These are phyloP conservation scores for Umbelopsis vinacea DNA, from an alignment of 192 early-diverging fungal genomes.

Conservation along the genomic window DNA sequence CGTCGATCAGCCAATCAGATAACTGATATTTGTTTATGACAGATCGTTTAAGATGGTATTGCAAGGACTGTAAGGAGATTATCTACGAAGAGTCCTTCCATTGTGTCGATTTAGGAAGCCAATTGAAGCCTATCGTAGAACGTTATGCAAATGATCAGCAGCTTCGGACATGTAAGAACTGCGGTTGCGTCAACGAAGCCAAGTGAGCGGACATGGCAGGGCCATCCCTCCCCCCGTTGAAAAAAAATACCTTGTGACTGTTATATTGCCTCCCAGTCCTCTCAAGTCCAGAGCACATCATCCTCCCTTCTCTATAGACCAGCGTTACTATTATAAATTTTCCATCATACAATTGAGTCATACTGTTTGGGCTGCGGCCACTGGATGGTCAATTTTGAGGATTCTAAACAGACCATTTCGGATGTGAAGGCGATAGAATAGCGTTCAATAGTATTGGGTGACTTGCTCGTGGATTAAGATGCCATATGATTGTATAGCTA, in stretches of 20 bases:
- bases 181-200: slow-evolving; percentile 60
- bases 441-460: no score
- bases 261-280: neutral
- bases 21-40: slow-evolving; percentile 6
- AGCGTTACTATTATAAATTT: no score
- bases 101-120: slow-evolving; percentile 86
- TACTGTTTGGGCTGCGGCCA: no score
- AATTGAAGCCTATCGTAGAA: slow-evolving; percentile 93
- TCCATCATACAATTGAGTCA: no score
- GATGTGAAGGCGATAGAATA: no score
- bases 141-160: slow-evolving; percentile 65
- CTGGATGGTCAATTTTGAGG: no score
- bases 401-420: no score
- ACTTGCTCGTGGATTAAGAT: no score
- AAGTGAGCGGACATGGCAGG: slow-evolving; percentile 2
- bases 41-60: slow-evolving; percentile 97
- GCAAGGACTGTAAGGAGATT: slow-evolving; percentile 77
- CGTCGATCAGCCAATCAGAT: neutral
- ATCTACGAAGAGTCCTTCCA: slow-evolving; percentile 92
- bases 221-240: neutral
- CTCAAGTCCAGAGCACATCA: no score
- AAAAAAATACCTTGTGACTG: slow-evolving; percentile 15
- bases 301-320: no score
- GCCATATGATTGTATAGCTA: no score
- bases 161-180: slow-evolving; percentile 80